Base-by-base conservation (phyloP, 2,329 filamentous ascomycete species). In the Xenoacremonium recifei region DNA sequence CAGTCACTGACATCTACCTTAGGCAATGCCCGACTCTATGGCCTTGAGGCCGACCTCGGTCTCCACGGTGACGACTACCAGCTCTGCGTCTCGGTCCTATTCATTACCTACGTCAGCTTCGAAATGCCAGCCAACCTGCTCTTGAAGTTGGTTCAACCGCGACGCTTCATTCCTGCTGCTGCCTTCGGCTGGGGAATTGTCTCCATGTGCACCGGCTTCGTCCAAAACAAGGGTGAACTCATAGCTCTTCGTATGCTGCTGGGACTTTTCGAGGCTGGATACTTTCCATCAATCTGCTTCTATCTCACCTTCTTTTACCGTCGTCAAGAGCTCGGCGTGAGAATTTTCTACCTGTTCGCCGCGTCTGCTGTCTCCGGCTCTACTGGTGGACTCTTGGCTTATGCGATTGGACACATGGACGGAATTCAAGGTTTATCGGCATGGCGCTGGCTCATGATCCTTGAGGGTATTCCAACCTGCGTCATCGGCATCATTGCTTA, bases 381-480 rank as follows among this genome's bases (percentile, higher is more conserved):
- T 71, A 53, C 63, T 33, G 62, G 61, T 4, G 62, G 62, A 1
- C 46, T 65, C 20, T 47, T 64, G 9, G 80, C 79, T 2, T 81
- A 76, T 42, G 76, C 68, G 4, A 48, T 72, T 12, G 45, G 64
- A 7, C 59, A 68, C 36, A 75, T 77, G 68, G 68, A 75, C 42
- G 69, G 70, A 0, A 53, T 73, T 13, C 64, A 58, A 1, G 70
- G 70, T 2, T 61, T 67, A 17, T 61, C 65, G 3, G 69, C 72
- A 3, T 77, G 75, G 74, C 59, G 70, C 47, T 77, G 65, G 71
- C 64, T 77, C 0, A 73, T 70, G 41, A 72, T 76, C 19, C 70
- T 77, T 15, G 73, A 77, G 49, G 75, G 74, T 4, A 43, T 47
- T 19, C 44, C 44, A 10, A 47, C 44, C 11, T 18, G 44, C 21